These are phyloP conservation scores for Solanum hybrid DNA, from an alignment of 305 asterid genomes.

Conservation along the genomic window DNA sequence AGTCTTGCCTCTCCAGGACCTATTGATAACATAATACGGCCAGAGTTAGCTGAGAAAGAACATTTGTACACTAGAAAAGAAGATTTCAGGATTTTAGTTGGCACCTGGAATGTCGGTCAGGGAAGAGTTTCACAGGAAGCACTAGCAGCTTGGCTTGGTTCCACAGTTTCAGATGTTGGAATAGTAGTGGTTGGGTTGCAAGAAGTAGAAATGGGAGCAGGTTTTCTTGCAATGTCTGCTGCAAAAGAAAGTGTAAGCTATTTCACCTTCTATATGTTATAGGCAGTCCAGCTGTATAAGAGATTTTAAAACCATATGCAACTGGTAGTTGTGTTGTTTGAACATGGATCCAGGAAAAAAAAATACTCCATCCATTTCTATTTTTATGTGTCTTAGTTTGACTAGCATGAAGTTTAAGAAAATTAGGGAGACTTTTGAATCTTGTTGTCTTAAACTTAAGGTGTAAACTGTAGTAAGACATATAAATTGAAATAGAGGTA, in stretches of 20 bases:
- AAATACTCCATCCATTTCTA: not conserved
- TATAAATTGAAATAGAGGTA: not conserved
- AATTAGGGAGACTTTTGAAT: not conserved
- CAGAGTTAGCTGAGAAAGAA: conserved; percentile 51
- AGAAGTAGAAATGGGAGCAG: conserved; percentile 99
- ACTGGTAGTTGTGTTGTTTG: not conserved
- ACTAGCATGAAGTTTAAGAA: not conserved
- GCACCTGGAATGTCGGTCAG: conserved; percentile 98
- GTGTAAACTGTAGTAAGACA: not conserved
- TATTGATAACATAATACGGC: conserved; percentile 51
- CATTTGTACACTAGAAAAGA: conserved; percentile 42
- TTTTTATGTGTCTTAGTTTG: not conserved
- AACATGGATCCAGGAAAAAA: not conserved
- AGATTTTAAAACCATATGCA: not conserved
- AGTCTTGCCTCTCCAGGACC: conserved; percentile 81
- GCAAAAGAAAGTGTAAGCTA: conserved; percentile 86
- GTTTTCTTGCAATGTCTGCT: conserved; percentile 96
- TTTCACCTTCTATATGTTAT: not conserved
- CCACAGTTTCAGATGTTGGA: conserved; percentile 59
- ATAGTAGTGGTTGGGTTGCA: conserved; percentile 83
- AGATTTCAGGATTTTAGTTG: conserved; percentile 55
- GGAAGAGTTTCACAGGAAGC: conserved; percentile 90
- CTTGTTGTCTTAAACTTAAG: not conserved
- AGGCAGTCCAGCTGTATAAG: not conserved
- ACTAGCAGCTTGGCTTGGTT: conserved; percentile 82